Evolutionary conservation across 139 green algal genomes (phyloP).

Genomic region (Tetradesmus lagerheimii): DNA sequence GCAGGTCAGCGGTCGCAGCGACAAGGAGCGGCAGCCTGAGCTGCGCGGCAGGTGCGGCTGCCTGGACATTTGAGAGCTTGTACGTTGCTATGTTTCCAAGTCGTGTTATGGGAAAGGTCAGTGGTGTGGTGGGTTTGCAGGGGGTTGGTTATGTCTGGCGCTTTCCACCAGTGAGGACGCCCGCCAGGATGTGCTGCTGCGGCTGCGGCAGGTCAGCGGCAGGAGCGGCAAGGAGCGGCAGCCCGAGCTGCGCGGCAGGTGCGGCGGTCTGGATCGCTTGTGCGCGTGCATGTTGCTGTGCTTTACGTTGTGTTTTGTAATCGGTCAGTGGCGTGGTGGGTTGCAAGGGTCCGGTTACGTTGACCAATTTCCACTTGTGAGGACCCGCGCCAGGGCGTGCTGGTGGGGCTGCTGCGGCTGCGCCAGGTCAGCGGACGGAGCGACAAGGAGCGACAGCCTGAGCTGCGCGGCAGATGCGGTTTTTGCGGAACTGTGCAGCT

Average conservation of each 20-base stretch:
- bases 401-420: slow-evolving; percentile 95
- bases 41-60: slow-evolving; percentile 66
- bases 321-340: no score
- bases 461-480: slow-evolving; percentile 73
- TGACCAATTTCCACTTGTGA: not conserved
- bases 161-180: no score
- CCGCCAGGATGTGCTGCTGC: no score
- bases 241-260: slow-evolving; percentile 79
- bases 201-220: slow-evolving; percentile 78
- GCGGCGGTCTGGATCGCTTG: not conserved
- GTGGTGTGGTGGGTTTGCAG: slow-evolving; percentile 97
- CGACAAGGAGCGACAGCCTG: slow-evolving; percentile 73
- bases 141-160: no score
- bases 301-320: not conserved
- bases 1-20: slow-evolving; percentile 61
- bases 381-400: slow-evolving; percentile 94
- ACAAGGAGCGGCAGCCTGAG: slow-evolving; percentile 78
- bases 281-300: not conserved
- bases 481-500: no score
- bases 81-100: no score
- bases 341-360: no score
- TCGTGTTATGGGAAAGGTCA: no score
- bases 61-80: no score
- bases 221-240: slow-evolving; percentile 67
- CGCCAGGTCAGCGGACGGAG: slow-evolving; percentile 67